Conservation (phyloP, 2,329 filamentous ascomycete species). For the Hymenoscyphus infarciens region DNA sequence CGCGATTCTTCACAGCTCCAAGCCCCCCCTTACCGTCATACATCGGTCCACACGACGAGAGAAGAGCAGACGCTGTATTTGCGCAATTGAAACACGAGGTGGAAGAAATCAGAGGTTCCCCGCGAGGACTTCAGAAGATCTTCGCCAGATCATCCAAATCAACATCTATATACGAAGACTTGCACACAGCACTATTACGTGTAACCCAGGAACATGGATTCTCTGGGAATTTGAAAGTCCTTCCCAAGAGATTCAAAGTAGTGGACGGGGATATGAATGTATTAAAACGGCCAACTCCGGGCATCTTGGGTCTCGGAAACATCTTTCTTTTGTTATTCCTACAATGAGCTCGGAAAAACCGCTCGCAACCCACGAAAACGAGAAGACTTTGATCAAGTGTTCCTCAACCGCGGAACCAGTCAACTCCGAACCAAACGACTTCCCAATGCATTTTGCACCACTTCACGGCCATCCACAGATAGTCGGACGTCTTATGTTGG, state of each 20-base stretch:
- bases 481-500: slow-evolving; percentile 68
- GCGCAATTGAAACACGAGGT: slow-evolving; percentile 18
- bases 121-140: slow-evolving; percentile 12
- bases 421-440: no score
- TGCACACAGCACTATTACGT: slow-evolving; percentile 15
- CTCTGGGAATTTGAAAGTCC: slow-evolving; percentile 17
- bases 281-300: slow-evolving; percentile 14
- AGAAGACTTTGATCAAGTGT: no score
- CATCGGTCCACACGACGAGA: slow-evolving; percentile 17
- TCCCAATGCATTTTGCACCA: slow-evolving; percentile 73
- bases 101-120: slow-evolving; percentile 5
- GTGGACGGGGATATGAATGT: slow-evolving; percentile 21
- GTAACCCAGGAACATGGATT: slow-evolving; percentile 17
- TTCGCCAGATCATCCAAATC: background rate
- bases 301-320: slow-evolving; percentile 6
- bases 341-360: no score
- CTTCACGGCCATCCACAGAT: slow-evolving; percentile 74
- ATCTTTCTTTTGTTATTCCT: no score
- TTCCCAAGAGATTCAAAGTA: slow-evolving; percentile 14
- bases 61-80: slow-evolving; percentile 21
- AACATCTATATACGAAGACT: slow-evolving; percentile 15
- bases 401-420: no score
- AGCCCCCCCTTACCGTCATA: slow-evolving; percentile 12
- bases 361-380: no score
- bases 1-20: background rate